These are phyloP conservation scores for Termitomyces sp. DNA, from an alignment of 1,284 basidiomycete species.

Conservation along the genomic window DNA sequence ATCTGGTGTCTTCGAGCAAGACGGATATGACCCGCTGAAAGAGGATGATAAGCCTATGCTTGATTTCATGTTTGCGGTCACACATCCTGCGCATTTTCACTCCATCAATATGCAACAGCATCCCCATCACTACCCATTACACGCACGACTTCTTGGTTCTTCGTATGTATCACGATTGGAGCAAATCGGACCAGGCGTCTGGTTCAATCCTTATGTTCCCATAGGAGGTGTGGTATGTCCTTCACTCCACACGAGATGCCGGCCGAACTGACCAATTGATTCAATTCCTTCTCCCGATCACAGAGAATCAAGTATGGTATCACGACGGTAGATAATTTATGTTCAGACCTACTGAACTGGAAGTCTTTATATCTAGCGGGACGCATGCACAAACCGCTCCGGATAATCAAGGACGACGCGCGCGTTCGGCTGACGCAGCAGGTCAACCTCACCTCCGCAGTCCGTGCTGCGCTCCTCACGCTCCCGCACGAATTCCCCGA, in stretches of 20 bases:
- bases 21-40: constrained; percentile 49
- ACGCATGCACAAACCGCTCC: constrained; percentile 94
- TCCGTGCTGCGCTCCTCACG: constrained; percentile 77
- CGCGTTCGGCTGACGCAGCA: constrained; percentile 89
- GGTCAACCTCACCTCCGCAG: constrained; percentile 87
- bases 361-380: constrained; percentile 91
- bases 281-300: constrained; percentile 2
- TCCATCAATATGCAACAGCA: constrained; percentile 90
- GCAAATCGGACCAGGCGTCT: constrained; percentile 82
- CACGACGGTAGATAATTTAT: constrained; percentile 86
- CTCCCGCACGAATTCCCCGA: constrained; percentile 75
- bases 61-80: constrained; percentile 94
- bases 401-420: constrained; percentile 84
- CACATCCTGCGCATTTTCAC: constrained; percentile 90
- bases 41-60: constrained; percentile 70
- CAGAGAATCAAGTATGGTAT: constrained; percentile 98
- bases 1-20: constrained; percentile 89
- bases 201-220: constrained; percentile 92
- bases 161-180: constrained; percentile 76
- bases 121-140: constrained; percentile 86
- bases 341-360: constrained; percentile 90
- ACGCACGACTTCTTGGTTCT: constrained; percentile 77
- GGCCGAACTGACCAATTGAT: neutral
- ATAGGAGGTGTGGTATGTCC: constrained; percentile 76
- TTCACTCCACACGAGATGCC: too few species aligned